A percentile compares a stretch with the other conserved stretches of the same genome.
These are phyloP conservation scores for Puccinia hordei DNA, from an alignment of 1,284 basidiomycete species.

Conservation along the genomic window DNA sequence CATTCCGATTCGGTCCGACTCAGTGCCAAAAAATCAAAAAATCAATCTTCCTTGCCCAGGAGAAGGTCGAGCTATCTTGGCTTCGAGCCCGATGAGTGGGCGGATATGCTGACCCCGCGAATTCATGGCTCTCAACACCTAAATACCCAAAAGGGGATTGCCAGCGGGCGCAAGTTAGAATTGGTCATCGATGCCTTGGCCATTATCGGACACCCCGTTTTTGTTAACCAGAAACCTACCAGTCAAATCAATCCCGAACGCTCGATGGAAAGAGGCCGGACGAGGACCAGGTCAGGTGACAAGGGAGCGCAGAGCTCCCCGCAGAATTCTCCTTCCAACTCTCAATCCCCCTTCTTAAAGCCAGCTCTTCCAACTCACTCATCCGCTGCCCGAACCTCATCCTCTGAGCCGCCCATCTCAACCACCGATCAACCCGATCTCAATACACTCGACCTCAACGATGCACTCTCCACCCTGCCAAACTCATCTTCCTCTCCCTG, in stretches of 20 bases:
- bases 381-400: neutral
- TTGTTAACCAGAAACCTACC: constrained; percentile 29
- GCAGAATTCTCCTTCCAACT: constrained; percentile 8
- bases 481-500: constrained; percentile 32
- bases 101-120: constrained; percentile 46
- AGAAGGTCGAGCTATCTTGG: constrained; percentile 35
- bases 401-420: constrained; percentile 1
- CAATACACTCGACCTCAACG: constrained; percentile 11
- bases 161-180: constrained; percentile 40
- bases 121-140: constrained; percentile 25
- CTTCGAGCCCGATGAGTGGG: constrained; percentile 43
- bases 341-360: constrained; percentile 24
- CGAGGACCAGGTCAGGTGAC: constrained; percentile 43
- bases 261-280: constrained; percentile 47
- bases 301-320: neutral
- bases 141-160: neutral
- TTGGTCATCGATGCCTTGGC: constrained; percentile 47
- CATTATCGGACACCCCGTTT: constrained; percentile 48
- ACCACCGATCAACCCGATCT: neutral
- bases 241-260: constrained; percentile 9
- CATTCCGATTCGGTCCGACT: constrained; percentile 7
- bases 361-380: neutral
- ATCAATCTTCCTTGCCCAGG: neutral
- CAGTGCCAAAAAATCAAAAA: constrained; percentile 8
- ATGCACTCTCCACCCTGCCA: neutral